Conservation (phyloP, 2,329 filamentous ascomycete genomes). For the Parascedosporium putredinis region DNA sequence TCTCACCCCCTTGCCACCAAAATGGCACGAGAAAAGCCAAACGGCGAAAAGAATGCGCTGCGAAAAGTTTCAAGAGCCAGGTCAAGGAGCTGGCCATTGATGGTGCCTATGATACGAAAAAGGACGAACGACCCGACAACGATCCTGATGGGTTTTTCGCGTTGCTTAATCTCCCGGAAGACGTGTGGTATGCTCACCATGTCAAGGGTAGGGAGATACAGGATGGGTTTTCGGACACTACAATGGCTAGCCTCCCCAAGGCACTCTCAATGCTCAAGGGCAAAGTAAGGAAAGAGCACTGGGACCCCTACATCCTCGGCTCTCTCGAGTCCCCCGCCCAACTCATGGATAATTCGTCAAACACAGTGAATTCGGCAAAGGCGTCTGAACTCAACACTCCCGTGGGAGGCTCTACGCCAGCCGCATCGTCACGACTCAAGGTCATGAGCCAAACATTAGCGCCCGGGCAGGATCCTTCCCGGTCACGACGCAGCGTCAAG, state of each 20-base stretch:
- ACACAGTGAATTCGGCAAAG: constrained; percentile 28
- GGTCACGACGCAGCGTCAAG: constrained; percentile 57
- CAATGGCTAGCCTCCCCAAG: constrained; percentile 32
- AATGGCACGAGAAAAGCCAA: constrained; percentile 52
- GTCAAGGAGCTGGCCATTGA: constrained; percentile 53
- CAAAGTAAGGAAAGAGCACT: constrained; percentile 12
- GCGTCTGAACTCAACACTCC: constrained; percentile 45
- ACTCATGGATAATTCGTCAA: constrained; percentile 2
- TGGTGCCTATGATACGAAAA: constrained; percentile 51
- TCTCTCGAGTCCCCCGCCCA: constrained; percentile 6
- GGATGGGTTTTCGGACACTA: constrained; percentile 37
- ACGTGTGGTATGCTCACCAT: constrained; percentile 45
- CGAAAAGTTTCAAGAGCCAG: constrained; percentile 61
- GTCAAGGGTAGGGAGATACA: constrained; percentile 45
- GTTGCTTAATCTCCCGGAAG: constrained; percentile 40
- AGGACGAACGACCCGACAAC: constrained; percentile 42
- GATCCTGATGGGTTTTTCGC: constrained; percentile 41
- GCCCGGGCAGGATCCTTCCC: constrained; percentile 33
- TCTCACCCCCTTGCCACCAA: constrained; percentile 46
- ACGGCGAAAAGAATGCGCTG: constrained; percentile 56
- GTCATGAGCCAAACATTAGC: constrained; percentile 19
- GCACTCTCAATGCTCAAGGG: constrained; percentile 50
- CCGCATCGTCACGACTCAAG: constrained; percentile 27
- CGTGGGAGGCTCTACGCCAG: constrained; percentile 23
- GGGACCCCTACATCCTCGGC: constrained; percentile 13